Evolutionary conservation across 2,329 filamentous ascomycete species (phyloP).

Genomic region (Penicillium occitanis): DNA sequence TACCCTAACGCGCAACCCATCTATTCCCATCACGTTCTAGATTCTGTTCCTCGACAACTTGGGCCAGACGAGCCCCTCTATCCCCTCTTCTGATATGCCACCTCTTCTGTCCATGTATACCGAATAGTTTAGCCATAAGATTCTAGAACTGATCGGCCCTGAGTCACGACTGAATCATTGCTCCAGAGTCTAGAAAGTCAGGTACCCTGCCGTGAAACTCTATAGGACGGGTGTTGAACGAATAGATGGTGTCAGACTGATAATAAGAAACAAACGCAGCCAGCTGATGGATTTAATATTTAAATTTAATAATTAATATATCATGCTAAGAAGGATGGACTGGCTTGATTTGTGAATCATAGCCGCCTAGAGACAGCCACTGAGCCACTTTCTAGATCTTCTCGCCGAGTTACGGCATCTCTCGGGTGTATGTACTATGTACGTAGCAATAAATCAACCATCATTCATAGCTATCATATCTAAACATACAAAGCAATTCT

Average conservation of each 20-base stretch:
- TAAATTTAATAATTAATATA: not conserved
- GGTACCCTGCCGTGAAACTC: not conserved
- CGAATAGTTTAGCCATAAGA: not conserved
- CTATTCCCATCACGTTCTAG: conserved; percentile 14
- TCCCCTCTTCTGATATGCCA: conserved; percentile 18
- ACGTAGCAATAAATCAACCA: conserved; percentile 23
- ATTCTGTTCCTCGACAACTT: conserved; percentile 6
- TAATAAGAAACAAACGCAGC: not conserved
- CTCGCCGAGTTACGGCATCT: not conserved
- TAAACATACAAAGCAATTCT: conserved; percentile 21
- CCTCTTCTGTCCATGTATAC: not conserved
- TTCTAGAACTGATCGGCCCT: conserved; percentile 2
- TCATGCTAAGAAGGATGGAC: not conserved
- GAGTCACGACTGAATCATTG: not conserved
- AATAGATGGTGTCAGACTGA: not conserved
- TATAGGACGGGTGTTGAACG: no score
- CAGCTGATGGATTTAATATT: not conserved
- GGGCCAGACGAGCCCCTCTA: conserved; percentile 8
- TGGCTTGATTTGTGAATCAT: not conserved
- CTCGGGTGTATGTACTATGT: not conserved
- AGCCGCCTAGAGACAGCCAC: conserved; percentile 2
- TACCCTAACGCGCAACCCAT: conserved; percentile 3
- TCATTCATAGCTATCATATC: conserved; percentile 26
- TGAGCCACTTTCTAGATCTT: not conserved
- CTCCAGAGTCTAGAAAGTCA: not conserved